Base-by-base conservation (phyloP, 805 yeast species). In the Starmerella gropengiesseri region DNA sequence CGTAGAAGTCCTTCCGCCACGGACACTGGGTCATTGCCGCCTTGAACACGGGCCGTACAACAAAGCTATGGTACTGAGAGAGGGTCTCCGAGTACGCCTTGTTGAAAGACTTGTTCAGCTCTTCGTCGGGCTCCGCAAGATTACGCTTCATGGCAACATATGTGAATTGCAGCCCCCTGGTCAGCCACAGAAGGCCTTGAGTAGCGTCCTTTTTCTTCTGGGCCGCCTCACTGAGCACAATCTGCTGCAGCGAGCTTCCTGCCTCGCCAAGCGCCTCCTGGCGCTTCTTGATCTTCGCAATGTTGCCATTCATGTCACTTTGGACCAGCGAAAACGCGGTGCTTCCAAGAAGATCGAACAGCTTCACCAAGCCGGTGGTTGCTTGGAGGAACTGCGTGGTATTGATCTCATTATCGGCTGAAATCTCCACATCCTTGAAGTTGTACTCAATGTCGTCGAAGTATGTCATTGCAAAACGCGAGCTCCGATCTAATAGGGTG, bases 21-120 rank as follows among this genome's bases (percentile, higher is more conserved):
- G 95, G 95, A 63, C 94, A 83, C 2, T 94, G 93, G 63, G 81
- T 82, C 95, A 85, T 86, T 37, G 95, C 95, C 60, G 86, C 70
- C 62, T 83, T 83, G 74, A 85, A 85, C 41, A 86, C 76, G 21
- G 94, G 94, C 58, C 79, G 81, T 49, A 85, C 70, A 56, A 85
- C 67, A 72, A 85, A 74, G 41, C 79, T 77, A 66, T 85, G 95
- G 65, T 76, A 78, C 62, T 85, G 77, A 46, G 80, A 71, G 59
- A 85, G 71, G 5, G 95, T 85, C 65, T 79, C 81, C 49, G 70
- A 58, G 67, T 85, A 85, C n/a, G 94, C 81, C 55, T 78, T 81
- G 41, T 86, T 82, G 69, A 85, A 85, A 25, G 93, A 76, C 57
- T 70, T 74, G 43, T 80, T 67, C 59, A 85, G 69, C 64, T 85